Conservation (phyloP, 352 stramenopile species). For the Phytophthora citrophthora region DNA sequence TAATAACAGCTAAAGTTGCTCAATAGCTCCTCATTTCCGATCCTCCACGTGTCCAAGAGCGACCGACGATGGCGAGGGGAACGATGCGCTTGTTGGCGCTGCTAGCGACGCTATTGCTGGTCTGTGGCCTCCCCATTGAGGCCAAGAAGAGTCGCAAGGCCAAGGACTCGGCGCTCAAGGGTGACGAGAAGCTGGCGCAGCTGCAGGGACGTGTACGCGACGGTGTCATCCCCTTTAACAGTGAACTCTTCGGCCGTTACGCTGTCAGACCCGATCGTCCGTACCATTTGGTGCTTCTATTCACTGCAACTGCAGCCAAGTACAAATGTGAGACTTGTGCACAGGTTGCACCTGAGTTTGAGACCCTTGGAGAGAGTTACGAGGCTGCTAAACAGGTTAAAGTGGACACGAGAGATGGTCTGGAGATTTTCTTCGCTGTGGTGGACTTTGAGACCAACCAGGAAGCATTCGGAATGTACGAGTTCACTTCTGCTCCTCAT, state of each 20-base stretch:
- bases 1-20: neutral
- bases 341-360: conserved; percentile 75
- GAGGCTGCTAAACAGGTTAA: conserved; percentile 67
- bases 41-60: conserved; percentile 45
- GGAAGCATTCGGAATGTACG: conserved; percentile 72
- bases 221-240: conserved; percentile 65
- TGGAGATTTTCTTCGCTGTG: conserved; percentile 80
- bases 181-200: conserved; percentile 70
- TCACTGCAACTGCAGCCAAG: conserved; percentile 78
- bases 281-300: conserved; percentile 83
- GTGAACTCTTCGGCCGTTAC: conserved; percentile 63
- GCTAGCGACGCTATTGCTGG: conserved; percentile 50
- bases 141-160: conserved; percentile 56
- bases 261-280: conserved; percentile 71
- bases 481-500: conserved; percentile 81
- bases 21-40: conserved; percentile 28
- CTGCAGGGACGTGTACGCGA: conserved; percentile 57
- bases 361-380: conserved; percentile 71
- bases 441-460: conserved; percentile 83
- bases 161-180: conserved; percentile 35
- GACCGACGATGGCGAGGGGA: conserved; percentile 31
- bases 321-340: conserved; percentile 80
- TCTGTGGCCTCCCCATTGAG: conserved; percentile 27
- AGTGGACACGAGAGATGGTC: conserved; percentile 74
- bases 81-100: conserved; percentile 30